Evolutionary conservation across 495 filamentous ascomycete species (phyloP), one percentile per base, ranked within the genome.

Genomic region (Neurospora hispaniola): DNA sequence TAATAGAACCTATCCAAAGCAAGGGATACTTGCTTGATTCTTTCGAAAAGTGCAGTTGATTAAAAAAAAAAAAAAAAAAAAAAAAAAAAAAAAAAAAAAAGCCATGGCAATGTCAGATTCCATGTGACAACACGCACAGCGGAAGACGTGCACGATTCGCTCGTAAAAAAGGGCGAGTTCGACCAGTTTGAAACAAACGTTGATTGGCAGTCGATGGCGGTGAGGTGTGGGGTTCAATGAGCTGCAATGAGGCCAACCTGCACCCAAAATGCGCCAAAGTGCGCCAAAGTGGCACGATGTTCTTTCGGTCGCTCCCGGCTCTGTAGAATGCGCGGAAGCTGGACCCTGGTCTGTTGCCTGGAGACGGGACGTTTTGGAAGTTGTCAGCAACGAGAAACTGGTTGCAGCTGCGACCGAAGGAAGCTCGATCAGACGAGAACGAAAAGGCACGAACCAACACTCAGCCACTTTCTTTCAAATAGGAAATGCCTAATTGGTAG

Each of bases 401-500:
- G 66, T 27, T 48, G 70, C 18, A 46, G 62, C 42, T 20, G 41
- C 35, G 23, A 70, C 70, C 8, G 44, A 59, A 11, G 48, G 73
- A 69, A 62, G 27, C 54, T 35, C 23, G 35, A 78, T 79, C 78
- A 77, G 78, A 75, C 77, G 76, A 79, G 74, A 79, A 77, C 74
- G 74, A 80, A 74, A 78, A 80, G 78, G 77, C 77, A 74, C 77
- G 68, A 14, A 23, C 35, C 20, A 3, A 59, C 23, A 27, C 43
- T 42, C 48, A 78, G 78, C 78, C 78, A 78, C 78, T 31, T 71
- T 71, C 68, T 80, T 80, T 42, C 40, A 74, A 80, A 80, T 80
- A 74, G 10, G 7, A 12, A 1, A 11, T 4, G 7, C 9, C 8
- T 76, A 72, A 78, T 80, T 80, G 78, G 78, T 35, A 35, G 71